Evolutionary conservation across 495 filamentous ascomycete genomes (phyloP).

Genomic region (Hypoxylon rickii): DNA sequence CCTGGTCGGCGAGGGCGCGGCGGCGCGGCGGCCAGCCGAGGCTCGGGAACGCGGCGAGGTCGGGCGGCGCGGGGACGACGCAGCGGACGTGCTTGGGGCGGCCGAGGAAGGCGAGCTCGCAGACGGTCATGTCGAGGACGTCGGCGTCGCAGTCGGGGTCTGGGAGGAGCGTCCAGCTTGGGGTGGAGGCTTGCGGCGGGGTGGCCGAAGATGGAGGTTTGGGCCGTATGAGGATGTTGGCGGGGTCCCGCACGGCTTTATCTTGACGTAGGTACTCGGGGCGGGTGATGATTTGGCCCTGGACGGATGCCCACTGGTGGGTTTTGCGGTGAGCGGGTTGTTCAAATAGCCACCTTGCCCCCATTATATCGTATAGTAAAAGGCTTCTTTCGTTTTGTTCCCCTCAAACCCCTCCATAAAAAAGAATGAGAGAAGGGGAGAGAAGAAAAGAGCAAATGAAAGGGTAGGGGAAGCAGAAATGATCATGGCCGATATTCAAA

Average conservation of each 20-base stretch:
- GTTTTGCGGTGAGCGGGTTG: background rate
- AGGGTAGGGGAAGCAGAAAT: too few species aligned
- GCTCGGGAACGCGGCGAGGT: background rate
- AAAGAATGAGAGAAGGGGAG: too few species aligned
- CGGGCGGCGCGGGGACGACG: background rate
- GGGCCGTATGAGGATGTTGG: slow-evolving; percentile 24
- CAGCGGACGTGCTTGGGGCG: slow-evolving; percentile 19
- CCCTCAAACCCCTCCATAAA: too few species aligned
- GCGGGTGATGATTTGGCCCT: slow-evolving; percentile 9
- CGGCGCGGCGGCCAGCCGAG: background rate
- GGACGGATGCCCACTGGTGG: slow-evolving; percentile 22
- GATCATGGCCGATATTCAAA: too few species aligned
- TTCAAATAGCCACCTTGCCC: too few species aligned
- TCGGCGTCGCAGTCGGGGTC: slow-evolving; percentile 22
- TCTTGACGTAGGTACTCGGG: background rate
- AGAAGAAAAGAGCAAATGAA: background rate
- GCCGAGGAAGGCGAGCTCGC: slow-evolving; percentile 24
- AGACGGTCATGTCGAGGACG: slow-evolving; percentile 13
- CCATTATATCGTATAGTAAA: too few species aligned
- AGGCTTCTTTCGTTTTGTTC: too few species aligned
- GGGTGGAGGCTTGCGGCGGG: background rate
- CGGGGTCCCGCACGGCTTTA: background rate
- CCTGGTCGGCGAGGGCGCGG: background rate
- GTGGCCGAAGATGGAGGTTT: background rate
- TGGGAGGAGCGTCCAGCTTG: background rate